Base-by-base conservation (phyloP, 2,329 filamentous ascomycete genomes). In the Calonectria multiphialidica region DNA sequence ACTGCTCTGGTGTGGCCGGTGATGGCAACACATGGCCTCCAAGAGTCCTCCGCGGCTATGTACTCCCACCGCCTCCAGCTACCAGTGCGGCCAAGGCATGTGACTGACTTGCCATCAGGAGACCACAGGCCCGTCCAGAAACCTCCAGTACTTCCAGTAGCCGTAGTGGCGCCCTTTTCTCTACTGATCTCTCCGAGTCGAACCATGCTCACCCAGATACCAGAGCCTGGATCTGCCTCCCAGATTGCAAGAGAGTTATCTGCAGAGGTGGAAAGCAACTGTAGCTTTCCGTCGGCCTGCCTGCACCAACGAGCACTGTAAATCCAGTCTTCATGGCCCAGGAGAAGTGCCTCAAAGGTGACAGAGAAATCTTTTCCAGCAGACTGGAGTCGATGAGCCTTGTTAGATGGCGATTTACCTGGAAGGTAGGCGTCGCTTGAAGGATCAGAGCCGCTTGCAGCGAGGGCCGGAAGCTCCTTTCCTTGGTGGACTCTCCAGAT, bases 291-390 rank as follows among this genome's bases (percentile, higher is more conserved):
- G 71, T 86, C 84, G 16, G 84, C 79, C 50, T 86, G 82, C 8
- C 87, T 87, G 71, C 90, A 89, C 96, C 96, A 98, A 67, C 88
- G 88, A 2, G 94, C 93, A 68, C 94, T 97, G 83, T 98, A 98
- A 70, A 99, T 96, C 97, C 97, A 99, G 80, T 99, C 97, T 81
- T 99, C 97, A 80, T 99, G 97, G 10, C 97, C 97, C 3, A 99
- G 90, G 7, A 99, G 89, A 3, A 99, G 87, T 1, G 97, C 97
- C 83, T 99, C 97, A 77, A 99, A 98, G 0, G 95, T 98, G 68
- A 98, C 88, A 8, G 93, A 94, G 83, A 94, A 96, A 75, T 93
- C 92, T 5, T 86, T 87, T 1, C 84, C 87, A 0, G 85, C 86
- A 2, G 90, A 88, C 49, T 90, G 89, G 71, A 99, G 91, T 67